Base-by-base conservation (phyloP, 1,284 basidiomycete genomes). In the Leccinum discolor region DNA sequence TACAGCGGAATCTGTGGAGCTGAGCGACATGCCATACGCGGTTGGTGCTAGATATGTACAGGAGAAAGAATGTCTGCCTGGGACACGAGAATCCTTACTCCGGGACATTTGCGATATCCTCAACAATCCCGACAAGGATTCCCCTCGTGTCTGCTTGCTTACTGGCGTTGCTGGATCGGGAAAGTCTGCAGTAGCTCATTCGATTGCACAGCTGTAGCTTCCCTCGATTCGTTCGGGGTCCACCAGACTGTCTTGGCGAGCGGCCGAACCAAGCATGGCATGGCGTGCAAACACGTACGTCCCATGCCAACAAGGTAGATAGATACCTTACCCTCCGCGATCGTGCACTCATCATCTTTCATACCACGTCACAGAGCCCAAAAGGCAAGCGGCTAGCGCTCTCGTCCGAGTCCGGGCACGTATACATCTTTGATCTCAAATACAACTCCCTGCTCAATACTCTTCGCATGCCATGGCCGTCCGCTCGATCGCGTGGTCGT, bases 391-490 rank as follows among this genome's bases (percentile, higher is more conserved):
- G 88, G 42, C 77, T 96, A 56, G 93, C 92, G 8, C 82, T 95
- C 68, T 87, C 92, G 5, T 87, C 88, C 4, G 93, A 96, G 76
- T 84, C 86, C 2, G 94, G 94, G 16, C 91, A 94, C 72, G 89
- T 95, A 62, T 91, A 86, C 76, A 81, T 96, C 50, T 90, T 94
- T 69, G 94, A 96, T 76, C 74, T 90, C 52, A 88, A 90, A 72
- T 85, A 90, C 0, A 80, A 81, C 67, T 79, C 88, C 8, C 79
- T 95, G 42, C 77, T 83, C 1, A 82, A 86, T 3, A 92, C 90
- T 88, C 88, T 3, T 92, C 92, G 2, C 94, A 96, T 74, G 93
- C 92, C 10, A 93, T 94, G 88, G 84, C 88, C 59, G 92, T 95
- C 8, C 88, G 94, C 26, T 89, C 91, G 0, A 76, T 95, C 5